Base-by-base conservation (phyloP, 2,329 filamentous ascomycete genomes). In the Fusarium nurragi region DNA sequence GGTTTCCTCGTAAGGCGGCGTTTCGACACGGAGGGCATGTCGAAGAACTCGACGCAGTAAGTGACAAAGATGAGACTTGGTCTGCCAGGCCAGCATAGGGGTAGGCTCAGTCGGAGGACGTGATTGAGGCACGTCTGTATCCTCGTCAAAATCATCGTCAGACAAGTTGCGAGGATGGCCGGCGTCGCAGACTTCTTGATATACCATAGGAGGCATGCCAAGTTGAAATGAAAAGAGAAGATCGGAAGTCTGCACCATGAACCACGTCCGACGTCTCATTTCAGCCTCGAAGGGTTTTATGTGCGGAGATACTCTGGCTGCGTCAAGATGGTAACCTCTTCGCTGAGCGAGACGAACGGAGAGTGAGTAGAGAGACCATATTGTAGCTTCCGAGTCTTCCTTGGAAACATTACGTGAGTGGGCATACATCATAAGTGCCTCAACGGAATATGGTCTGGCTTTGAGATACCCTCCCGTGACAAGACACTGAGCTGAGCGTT, bases 111-210 rank as follows among this genome's bases (percentile, higher is more conserved):
- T 78, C 21, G 76, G 70, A 4, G 79, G 77, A 2, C 82, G 75
- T 4, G 80, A 76, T 0, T 76, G 74, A 2, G 83, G 82, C 47
- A 84, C 74, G 6, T 77, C 74, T 12, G 71, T 70, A 19, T 77
- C 73, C 67, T 84, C 82, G 64, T 83, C 81, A 64, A 86, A 84
- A 67, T 86, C 84, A 13, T 80, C 77, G 60, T 86, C 83, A 46
- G 73, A 75, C 9, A 84, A 72, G 65, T 84, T 84, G 9, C 77
- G 73, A 10, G 82, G 83, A 18, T 78, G 74, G 11, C 74, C 76
- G 3, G 79, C 81, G 65, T 84, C 83, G 65, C 77, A 82, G 28
- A 80, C 77, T 14, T 78, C 77, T n/a, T 81, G 76, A 46, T 80
- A 76, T 44, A 84, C 77, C 52, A 81, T 80, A n/a, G 80, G 75